These are phyloP conservation scores for Jacaranda mimosifolia DNA, from an alignment of 257 asterid genomes.

Conservation along the genomic window DNA sequence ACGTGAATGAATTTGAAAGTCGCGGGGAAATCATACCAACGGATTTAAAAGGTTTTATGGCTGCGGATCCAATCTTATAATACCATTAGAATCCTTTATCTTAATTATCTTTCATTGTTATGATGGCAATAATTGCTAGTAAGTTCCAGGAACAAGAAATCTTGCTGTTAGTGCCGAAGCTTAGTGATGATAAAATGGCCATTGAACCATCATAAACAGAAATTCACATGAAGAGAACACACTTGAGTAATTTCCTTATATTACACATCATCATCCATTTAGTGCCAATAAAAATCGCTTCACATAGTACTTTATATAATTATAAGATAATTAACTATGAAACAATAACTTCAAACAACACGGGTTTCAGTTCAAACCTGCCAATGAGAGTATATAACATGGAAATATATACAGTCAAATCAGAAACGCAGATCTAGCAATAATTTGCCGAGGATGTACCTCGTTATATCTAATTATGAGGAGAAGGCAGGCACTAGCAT, in stretches of 20 bases:
- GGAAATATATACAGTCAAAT: background rate
- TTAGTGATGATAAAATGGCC: too few species aligned
- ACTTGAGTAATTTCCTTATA: background rate
- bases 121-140: too few species aligned
- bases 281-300: background rate
- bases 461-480: conserved; percentile 4
- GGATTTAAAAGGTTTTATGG: too few species aligned
- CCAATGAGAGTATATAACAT: background rate
- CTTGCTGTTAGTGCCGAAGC: too few species aligned
- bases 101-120: too few species aligned
- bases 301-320: background rate
- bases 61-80: too few species aligned
- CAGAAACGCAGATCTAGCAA: conserved; percentile 12
- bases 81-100: too few species aligned
- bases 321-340: background rate
- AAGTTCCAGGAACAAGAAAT: too few species aligned
- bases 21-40: too few species aligned
- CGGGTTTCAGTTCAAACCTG: background rate
- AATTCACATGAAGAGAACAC: too few species aligned
- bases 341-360: background rate
- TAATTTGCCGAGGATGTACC: conserved; percentile 8
- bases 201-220: too few species aligned
- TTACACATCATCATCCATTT: conserved; percentile 1
- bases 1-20: too few species aligned
- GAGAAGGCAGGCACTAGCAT: background rate